These are phyloP conservation scores for Colletotrichum lini DNA, from an alignment of 2,329 filamentous ascomycete species.

Conservation along the genomic window DNA sequence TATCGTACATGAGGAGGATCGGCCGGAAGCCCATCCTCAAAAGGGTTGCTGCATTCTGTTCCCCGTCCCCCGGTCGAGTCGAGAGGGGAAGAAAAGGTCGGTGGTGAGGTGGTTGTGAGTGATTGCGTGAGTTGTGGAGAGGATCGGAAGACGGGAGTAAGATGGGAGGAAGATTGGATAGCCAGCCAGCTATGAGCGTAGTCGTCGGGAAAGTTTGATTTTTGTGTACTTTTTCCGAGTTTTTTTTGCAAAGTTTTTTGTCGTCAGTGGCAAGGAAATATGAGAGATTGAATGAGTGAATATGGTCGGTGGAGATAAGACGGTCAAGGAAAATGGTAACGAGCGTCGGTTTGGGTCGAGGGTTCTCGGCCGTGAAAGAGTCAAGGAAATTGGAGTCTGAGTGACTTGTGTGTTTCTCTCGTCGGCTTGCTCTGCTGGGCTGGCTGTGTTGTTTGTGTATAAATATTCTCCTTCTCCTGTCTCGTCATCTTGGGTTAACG, in stretches of 20 bases:
- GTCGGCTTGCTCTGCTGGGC: slow-evolving; percentile 21
- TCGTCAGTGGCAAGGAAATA: slow-evolving; percentile 50
- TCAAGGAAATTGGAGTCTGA: slow-evolving; percentile 23
- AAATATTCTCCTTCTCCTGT: not conserved
- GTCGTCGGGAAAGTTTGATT: not conserved
- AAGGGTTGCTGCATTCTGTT: not conserved
- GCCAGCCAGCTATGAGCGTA: slow-evolving; percentile 31
- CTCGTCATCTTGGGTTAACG: slow-evolving; percentile 13
- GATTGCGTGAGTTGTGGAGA: not conserved
- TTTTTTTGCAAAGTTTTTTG: slow-evolving; percentile 27
- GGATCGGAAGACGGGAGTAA: slow-evolving; percentile 1
- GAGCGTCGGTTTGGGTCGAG: slow-evolving; percentile 28
- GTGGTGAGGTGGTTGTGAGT: not conserved
- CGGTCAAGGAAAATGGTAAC: slow-evolving; percentile 33
- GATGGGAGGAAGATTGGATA: not conserved
- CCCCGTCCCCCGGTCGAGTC: not conserved
- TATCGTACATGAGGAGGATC: slow-evolving; percentile 37
- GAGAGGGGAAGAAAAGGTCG: not conserved
- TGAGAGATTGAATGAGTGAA: slow-evolving; percentile 50
- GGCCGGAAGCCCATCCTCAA: not conserved
- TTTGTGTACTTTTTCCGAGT: slow-evolving; percentile 36
- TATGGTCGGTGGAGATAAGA: slow-evolving; percentile 46
- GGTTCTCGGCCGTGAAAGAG: not conserved
- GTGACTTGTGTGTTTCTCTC: slow-evolving; percentile 32
- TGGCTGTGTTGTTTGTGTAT: slow-evolving; percentile 15